Evolutionary conservation across 139 green algal species (phyloP), one percentile per base, ranked within the genome.

Genomic region (Picochlorum sp.): DNA sequence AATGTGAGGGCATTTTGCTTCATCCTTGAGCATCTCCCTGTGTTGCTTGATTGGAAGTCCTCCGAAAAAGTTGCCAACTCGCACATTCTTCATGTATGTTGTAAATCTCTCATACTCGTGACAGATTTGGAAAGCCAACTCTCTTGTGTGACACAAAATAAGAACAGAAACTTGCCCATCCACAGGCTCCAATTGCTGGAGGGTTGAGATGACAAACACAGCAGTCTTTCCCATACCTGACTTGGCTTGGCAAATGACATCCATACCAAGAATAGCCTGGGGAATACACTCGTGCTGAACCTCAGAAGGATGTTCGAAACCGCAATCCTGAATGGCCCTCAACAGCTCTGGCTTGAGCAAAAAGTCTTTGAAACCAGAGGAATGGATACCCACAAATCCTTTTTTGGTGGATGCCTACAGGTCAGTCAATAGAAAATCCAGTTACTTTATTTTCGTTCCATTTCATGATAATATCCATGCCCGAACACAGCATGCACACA

Each of bases 171-270:
- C 84, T 66, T 96, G 76, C 10, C 76, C 77, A 14, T 80, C 71
- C 14, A 76, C 73, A 6, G 74, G 71, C 67, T 95, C 85, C 15
- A 99, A 78, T 75, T 98, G 92, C 78, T 99, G 94, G 45, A 99
- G 83, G 28, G 94, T 82, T n/a, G 91, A 86, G 37, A 99, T 81
- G n/a, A 98, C 92, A 71, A 99, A 99, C 8, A 98, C 94, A 4
- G 94, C 94, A 2, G 94, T 99, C 86, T 99, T 99, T 47, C 94
- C 94, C 94, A 98, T 98, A 52, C 94, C 94, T 9, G 89, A 97
- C 87, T 99, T 99, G 30, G 94, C 94, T 76, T 99, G 94, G 78
- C 94, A 98, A 8, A 99, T 82, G 13, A 99, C 86, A 67, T 99
- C 94, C 84, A 95, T 91, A 45, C 94, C 92, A 49, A 97, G 77